These are phyloP conservation scores for Akebia trifoliata DNA, from an alignment of 164 flowering plant species.

Conservation along the genomic window DNA sequence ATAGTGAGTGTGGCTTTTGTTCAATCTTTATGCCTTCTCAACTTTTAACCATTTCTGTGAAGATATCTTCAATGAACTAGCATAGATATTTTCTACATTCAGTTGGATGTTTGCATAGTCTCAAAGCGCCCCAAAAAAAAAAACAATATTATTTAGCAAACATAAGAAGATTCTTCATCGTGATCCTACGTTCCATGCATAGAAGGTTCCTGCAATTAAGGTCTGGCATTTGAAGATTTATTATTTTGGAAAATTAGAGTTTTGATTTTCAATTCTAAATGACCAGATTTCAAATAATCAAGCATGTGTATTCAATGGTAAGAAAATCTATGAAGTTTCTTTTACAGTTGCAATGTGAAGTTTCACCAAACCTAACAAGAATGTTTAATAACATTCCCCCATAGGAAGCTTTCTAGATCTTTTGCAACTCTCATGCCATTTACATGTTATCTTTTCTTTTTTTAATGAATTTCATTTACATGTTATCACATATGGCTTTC, in stretches of 20 bases:
- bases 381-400: background rate
- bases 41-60: no score
- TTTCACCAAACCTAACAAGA: no score
- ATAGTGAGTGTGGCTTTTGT: no score
- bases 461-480: no score
- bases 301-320: background rate
- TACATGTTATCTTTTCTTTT: no score
- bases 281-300: background rate
- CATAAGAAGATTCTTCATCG: slow-evolving; percentile 89
- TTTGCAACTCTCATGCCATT: no score
- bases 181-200: slow-evolving; percentile 83
- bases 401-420: background rate
- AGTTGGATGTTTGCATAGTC: slow-evolving; percentile 85
- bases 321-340: background rate
- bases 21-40: no score
- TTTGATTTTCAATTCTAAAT: background rate
- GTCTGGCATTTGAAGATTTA: slow-evolving; percentile 26
- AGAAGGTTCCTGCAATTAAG: slow-evolving; percentile 94
- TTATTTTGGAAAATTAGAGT: background rate
- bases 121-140: no score
- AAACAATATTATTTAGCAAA: slow-evolving; percentile 86
- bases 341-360: no score
- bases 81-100: slow-evolving; percentile 34
- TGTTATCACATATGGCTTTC: no score
- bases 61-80: background rate